Evolutionary conservation across 2,329 filamentous ascomycete species (phyloP).

Genomic region (Leptographium flavum): DNA sequence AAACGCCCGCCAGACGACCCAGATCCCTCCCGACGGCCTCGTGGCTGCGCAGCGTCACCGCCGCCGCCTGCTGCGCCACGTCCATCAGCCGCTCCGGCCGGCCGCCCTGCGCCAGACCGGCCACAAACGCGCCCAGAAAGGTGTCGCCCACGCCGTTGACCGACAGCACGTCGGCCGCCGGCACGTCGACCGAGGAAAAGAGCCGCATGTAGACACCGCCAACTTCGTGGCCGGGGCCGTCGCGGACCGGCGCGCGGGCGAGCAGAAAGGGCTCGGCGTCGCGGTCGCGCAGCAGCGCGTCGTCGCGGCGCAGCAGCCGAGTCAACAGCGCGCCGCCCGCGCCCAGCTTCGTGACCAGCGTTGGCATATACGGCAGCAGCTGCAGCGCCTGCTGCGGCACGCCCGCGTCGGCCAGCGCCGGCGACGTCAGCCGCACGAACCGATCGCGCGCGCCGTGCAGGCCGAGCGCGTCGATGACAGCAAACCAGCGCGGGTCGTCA

Average conservation of each 20-base stretch:
- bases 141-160: slow-evolving; percentile 95
- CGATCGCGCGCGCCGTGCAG: slow-evolving; percentile 52
- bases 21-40: slow-evolving; percentile 45
- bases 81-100: slow-evolving; percentile 50
- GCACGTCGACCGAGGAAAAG: slow-evolving; percentile 46
- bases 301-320: slow-evolving; percentile 50
- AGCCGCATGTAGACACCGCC: slow-evolving; percentile 73
- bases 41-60: slow-evolving; percentile 59
- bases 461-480: slow-evolving; percentile 62
- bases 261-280: slow-evolving; percentile 58
- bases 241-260: slow-evolving; percentile 32
- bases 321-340: slow-evolving; percentile 61
- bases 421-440: slow-evolving; percentile 53
- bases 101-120: slow-evolving; percentile 52
- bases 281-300: slow-evolving; percentile 49
- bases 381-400: slow-evolving; percentile 74
- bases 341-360: slow-evolving; percentile 74
- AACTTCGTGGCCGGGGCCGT: slow-evolving; percentile 20
- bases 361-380: slow-evolving; percentile 77
- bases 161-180: slow-evolving; percentile 54
- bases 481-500: slow-evolving; percentile 59
- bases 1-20: slow-evolving; percentile 10
- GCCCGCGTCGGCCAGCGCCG: slow-evolving; percentile 59
- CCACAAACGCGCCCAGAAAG: slow-evolving; percentile 72
- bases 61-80: slow-evolving; percentile 68